Evolutionary conservation across 106 monocot genomes (phyloP), one percentile per base, ranked within the genome.

Genomic region (Dendrobium huoshanense): DNA sequence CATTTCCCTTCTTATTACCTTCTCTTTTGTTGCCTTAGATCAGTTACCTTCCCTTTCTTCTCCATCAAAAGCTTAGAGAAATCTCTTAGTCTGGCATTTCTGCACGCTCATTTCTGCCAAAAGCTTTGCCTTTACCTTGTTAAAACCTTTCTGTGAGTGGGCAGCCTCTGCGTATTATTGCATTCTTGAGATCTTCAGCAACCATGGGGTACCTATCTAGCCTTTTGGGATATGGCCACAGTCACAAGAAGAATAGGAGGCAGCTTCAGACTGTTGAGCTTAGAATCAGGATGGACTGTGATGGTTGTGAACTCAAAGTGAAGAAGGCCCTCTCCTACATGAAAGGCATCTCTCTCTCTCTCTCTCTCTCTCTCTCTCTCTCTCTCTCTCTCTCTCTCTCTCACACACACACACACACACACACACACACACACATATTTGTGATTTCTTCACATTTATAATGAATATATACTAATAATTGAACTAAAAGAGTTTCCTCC

Each of bases 221-320:
- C n/a, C 73, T 90, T 33, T 65, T 85, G 25, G 31, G 78, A 68
- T 59, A 43, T 72, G 77, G 79, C 27, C 89, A 82, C 61, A 82
- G 18, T 55, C 80, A 83, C 73, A 88, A 80, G 84, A 90, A 88
- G 83, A 51, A 37, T 37, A 78, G 84, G 79, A 90, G 84, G 75
- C 15, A 20, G 33, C 55, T 88, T 4, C 87, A 88, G 74, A 88
- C 87, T 29, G 88, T 88, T 56, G 88, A 88, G 59, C 86, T 90
- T 77, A 90, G 84, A 80, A 80, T 88, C 24, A 79, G 81, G 67
- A 88, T 90, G 86, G 87, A 88, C 75, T 90, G 90, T 73, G 88
- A 90, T 17, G 90, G 90, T 13, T 90, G 90, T 82, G 90, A 85
- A 68, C 85, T 84, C 75, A 90, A 90, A 31, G 84, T 90, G 8